phyloP scores from a whole-genome alignment of 2,329 filamentous ascomycete species.

The Cadophora gregata region DNA sequence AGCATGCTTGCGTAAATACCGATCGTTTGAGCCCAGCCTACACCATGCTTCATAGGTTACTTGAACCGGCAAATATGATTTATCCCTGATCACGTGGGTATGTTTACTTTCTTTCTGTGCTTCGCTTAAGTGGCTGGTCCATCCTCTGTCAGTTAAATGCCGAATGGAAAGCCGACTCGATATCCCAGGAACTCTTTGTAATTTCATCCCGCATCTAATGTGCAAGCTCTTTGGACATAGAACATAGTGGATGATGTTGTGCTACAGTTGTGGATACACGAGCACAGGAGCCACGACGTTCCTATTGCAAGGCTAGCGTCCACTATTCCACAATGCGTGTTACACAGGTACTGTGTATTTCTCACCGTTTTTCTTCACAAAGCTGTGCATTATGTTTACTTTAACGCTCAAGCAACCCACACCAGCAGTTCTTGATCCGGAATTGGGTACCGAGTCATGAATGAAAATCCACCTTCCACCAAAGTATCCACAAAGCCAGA shows the following conservation, averaged over 20 bases:
- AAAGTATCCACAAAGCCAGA: too few relatives aligned
- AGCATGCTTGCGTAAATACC: too few relatives aligned
- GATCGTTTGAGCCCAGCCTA: background rate
- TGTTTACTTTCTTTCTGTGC: background rate
- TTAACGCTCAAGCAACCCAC: background rate
- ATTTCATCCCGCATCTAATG: background rate
- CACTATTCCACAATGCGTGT: background rate
- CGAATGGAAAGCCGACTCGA: background rate
- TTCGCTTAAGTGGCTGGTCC: background rate
- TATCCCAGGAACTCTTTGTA: background rate
- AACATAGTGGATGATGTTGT: background rate
- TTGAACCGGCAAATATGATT: background rate
- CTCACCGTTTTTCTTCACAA: background rate
- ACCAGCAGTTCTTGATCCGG: background rate
- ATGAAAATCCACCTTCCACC: background rate
- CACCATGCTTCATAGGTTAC: background rate
- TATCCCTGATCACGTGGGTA: background rate
- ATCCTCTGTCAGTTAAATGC: background rate
- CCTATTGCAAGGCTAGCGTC: background rate
- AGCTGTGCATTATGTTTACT: too few relatives aligned
- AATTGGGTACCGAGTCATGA: background rate
- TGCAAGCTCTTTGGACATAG: background rate
- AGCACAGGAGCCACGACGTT: background rate
- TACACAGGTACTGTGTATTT: background rate
- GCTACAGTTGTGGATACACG: background rate